These are phyloP conservation scores for Novymonas esmeraldas DNA, from an alignment of 208 protist genomes.

Conservation along the genomic window DNA sequence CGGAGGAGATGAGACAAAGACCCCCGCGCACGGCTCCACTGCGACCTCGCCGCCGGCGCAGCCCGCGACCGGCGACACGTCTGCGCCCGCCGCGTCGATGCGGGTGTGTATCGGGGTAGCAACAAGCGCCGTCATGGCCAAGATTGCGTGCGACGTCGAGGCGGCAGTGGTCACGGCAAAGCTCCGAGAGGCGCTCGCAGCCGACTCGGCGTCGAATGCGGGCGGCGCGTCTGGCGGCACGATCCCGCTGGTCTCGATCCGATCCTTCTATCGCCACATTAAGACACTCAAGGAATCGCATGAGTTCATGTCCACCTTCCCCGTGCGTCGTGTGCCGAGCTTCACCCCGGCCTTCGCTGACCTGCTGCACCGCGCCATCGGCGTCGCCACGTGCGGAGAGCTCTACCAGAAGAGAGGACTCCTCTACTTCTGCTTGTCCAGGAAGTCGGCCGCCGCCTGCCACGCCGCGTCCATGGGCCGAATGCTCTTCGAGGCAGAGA, in stretches of 20 bases:
- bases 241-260: conserved; percentile 40
- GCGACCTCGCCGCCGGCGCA: background rate
- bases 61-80: no score
- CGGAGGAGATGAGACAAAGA: background rate
- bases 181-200: background rate
- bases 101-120: conserved; percentile 75
- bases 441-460: conserved; percentile 44
- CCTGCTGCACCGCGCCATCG: conserved; percentile 60
- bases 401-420: conserved; percentile 37
- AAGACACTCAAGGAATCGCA: conserved; percentile 30
- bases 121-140: conserved; percentile 64
- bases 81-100: background rate
- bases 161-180: conserved; percentile 25
- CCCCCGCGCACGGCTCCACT: background rate
- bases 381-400: conserved; percentile 57
- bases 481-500: conserved; percentile 59
- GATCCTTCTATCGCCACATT: conserved; percentile 55
- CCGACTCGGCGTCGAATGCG: background rate
- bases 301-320: conserved; percentile 52
- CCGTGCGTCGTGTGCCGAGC: conserved; percentile 56
- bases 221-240: background rate
- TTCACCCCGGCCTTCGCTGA: conserved; percentile 56
- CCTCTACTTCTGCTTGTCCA: conserved; percentile 61
- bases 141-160: conserved; percentile 82
- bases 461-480: conserved; percentile 48